These are phyloP conservation scores for Penicillium sp. DNA, from an alignment of 2,329 filamentous ascomycete species.

Conservation along the genomic window DNA sequence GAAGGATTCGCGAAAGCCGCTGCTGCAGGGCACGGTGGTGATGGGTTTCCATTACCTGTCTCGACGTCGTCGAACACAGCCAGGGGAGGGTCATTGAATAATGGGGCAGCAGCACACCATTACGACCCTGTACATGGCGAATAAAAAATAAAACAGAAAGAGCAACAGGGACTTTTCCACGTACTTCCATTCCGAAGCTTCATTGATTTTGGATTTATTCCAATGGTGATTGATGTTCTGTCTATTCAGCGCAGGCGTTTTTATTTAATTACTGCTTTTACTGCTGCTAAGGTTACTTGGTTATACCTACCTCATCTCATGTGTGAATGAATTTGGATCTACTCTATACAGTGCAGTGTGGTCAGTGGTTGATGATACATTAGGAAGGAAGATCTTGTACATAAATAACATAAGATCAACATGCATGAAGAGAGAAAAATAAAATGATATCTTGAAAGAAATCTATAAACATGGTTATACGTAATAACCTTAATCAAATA, in stretches of 20 bases:
- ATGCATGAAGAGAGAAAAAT: neutral
- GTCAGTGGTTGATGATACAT: neutral
- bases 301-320: neutral
- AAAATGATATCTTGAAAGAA: no score
- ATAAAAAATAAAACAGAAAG: neutral
- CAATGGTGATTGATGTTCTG: neutral
- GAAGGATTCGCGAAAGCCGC: constrained; percentile 70
- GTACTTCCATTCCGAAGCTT: no score
- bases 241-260: neutral
- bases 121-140: neutral
- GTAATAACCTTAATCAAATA: neutral
- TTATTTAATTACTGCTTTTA: neutral
- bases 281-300: neutral
- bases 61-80: neutral
- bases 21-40: constrained; percentile 40
- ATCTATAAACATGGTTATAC: no score
- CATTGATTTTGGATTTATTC: neutral
- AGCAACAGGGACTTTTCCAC: neutral
- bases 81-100: neutral
- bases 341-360: neutral
- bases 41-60: constrained; percentile 37
- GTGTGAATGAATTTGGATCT: neutral
- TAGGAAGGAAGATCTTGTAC: neutral
- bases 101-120: neutral
- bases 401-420: neutral